phyloP scores from a whole-genome alignment of 805 yeast genomes.

The Wickerhamomyces tratensis region DNA sequence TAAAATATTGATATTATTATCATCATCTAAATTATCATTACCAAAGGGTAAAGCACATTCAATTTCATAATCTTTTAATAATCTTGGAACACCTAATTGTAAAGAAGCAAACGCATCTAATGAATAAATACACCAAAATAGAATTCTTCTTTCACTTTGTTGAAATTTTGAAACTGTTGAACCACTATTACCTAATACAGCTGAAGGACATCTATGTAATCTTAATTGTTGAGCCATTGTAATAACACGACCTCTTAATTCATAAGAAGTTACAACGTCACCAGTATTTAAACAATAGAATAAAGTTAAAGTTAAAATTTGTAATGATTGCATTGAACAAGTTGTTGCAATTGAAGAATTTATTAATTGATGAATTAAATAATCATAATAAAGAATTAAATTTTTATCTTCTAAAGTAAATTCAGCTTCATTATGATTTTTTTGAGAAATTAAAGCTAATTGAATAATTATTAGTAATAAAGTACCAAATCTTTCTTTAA shows the following conservation, averaged over 20 bases:
- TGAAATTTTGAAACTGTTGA: constrained; percentile 55
- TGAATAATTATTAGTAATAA: constrained; percentile 35
- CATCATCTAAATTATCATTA: constrained; percentile 29
- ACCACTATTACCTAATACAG: constrained; percentile 61
- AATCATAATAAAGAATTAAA: constrained; percentile 42
- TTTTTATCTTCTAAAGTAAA: constrained; percentile 6
- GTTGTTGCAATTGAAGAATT: constrained; percentile 49
- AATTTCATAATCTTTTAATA: constrained; percentile 70
- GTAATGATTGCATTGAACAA: constrained; percentile 61
- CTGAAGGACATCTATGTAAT: constrained; percentile 79
- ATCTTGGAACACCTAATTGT: constrained; percentile 73
- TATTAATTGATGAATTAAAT: constrained; percentile 50
- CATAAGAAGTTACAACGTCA: constrained; percentile 64
- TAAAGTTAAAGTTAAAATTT: constrained; percentile 57
- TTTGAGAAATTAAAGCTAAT: constrained; percentile 28
- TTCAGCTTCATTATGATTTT: constrained; percentile 5
- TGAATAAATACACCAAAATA: constrained; percentile 78
- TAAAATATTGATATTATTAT: constrained; percentile 42
- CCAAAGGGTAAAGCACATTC: constrained; percentile 79
- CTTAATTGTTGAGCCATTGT: constrained; percentile 83
- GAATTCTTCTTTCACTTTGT: constrained; percentile 73
- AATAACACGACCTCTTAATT: constrained; percentile 62
- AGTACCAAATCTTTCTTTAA: constrained; percentile 49
- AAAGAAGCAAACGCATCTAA: constrained; percentile 69
- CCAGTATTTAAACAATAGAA: constrained; percentile 68